phyloP scores from a whole-genome alignment of 345 rosid genomes.

The Salix arbutifolia region DNA sequence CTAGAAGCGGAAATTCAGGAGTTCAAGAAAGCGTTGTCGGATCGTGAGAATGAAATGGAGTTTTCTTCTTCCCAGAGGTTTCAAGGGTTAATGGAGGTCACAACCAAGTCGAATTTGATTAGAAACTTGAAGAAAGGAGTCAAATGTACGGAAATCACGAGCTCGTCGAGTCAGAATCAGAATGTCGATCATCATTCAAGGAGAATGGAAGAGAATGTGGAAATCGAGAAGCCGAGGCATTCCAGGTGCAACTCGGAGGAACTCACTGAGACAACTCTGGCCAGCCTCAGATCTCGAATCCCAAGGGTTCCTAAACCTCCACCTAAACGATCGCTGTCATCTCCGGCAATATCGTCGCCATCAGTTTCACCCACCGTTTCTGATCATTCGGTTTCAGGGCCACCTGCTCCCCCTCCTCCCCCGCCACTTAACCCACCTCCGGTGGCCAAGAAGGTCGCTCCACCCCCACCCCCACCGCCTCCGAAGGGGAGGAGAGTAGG shows the following conservation, averaged over 20 bases:
- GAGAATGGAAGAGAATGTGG: conserved; percentile 45
- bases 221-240: conserved; percentile 45
- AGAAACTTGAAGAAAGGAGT: conserved; percentile 44
- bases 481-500: conserved; percentile 39
- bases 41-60: conserved; percentile 41
- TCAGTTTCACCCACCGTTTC: not conserved
- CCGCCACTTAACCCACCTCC: conserved; percentile 19
- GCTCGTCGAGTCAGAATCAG: conserved; percentile 17
- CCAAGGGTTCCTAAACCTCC: conserved; percentile 95
- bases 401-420: not conserved
- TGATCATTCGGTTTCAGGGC: conserved; percentile 13
- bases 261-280: conserved; percentile 49
- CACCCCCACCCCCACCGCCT: conserved; percentile 80
- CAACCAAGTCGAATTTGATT: conserved; percentile 48
- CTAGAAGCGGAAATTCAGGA: conserved; percentile 49
- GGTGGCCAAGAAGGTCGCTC: conserved; percentile 19
- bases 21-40: conserved; percentile 43
- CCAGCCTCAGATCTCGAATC: conserved; percentile 58
- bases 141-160: conserved; percentile 23
- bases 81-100: conserved; percentile 56
- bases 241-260: conserved; percentile 67
- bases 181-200: conserved; percentile 22
- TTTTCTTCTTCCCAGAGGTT: conserved; percentile 66
- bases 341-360: conserved; percentile 20
- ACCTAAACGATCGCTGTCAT: conserved; percentile 50